Evolutionary conservation across 2,329 filamentous ascomycete genomes (phyloP).

Genomic region (Penicillium sp.): DNA sequence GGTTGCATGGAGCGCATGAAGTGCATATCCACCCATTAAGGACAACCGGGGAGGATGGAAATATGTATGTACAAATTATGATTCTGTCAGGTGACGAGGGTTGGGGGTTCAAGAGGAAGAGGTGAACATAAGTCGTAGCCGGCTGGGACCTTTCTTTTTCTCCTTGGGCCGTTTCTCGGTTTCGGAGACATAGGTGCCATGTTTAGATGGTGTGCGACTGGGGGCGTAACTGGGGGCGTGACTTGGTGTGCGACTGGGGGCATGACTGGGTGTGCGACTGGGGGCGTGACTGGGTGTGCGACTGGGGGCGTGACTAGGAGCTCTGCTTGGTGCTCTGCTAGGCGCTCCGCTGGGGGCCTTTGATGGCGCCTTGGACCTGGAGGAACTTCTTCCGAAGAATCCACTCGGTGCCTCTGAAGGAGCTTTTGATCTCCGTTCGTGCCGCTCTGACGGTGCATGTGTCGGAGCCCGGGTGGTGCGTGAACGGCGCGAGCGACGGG

Average conservation of each 20-base stretch:
- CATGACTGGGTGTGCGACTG: slow-evolving; percentile 8
- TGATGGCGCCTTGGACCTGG: slow-evolving; percentile 23
- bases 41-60: slow-evolving; percentile 22
- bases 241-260: slow-evolving; percentile 11
- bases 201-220: slow-evolving; percentile 19
- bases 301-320: slow-evolving; percentile 7
- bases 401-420: slow-evolving; percentile 18
- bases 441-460: slow-evolving; percentile 16
- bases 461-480: slow-evolving; percentile 20
- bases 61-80: slow-evolving; percentile 17
- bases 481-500: slow-evolving; percentile 36
- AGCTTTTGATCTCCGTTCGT: slow-evolving; percentile 18
- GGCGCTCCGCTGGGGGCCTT: slow-evolving; percentile 18
- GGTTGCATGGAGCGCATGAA: not conserved
- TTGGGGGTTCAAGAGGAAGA: slow-evolving; percentile 12
- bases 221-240: slow-evolving; percentile 9
- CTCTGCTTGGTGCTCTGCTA: slow-evolving; percentile 8
- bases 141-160: slow-evolving; percentile 42
- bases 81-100: not conserved
- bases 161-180: slow-evolving; percentile 30
- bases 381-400: slow-evolving; percentile 21
- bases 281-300: slow-evolving; percentile 8
- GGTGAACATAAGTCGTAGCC: slow-evolving; percentile 37
- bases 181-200: slow-evolving; percentile 23
- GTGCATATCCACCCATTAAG: not conserved